A percentile compares a stretch with the other conserved stretches of the same genome.
phyloP scores from a whole-genome alignment of 108 stramenopile genomes.

The Cylindrotheca closterium region DNA sequence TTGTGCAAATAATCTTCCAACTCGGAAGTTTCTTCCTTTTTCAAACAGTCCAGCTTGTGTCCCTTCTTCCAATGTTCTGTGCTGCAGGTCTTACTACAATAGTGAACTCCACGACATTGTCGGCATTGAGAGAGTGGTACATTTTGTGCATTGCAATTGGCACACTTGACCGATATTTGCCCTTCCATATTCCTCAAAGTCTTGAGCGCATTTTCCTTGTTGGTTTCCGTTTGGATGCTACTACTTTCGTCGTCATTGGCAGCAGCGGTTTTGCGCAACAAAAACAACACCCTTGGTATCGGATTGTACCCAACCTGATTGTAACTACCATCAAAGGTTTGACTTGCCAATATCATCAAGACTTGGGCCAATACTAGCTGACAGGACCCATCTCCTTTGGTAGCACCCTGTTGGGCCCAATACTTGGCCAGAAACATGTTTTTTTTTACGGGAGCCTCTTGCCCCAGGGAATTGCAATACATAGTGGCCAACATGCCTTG shows the following conservation, averaged over 20 bases:
- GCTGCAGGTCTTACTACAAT: neutral
- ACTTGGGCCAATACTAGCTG: neutral
- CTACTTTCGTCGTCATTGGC: neutral
- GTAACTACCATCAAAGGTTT: neutral
- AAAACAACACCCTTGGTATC: neutral
- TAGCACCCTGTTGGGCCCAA: neutral
- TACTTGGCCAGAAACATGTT: neutral
- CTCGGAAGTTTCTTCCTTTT: neutral
- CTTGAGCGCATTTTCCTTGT: neutral
- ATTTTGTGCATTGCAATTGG: neutral
- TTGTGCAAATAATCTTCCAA: neutral
- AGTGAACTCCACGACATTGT: neutral
- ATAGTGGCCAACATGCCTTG: neutral
- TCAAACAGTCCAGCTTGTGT: neutral
- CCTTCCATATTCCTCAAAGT: neutral
- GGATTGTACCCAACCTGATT: neutral
- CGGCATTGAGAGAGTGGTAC: neutral
- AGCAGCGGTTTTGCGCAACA: neutral
- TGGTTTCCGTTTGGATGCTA: neutral
- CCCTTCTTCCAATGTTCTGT: neutral
- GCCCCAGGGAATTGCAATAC: neutral
- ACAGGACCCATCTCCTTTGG: neutral
- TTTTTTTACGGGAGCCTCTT: neutral
- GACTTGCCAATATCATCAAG: neutral
- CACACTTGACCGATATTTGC: neutral